A percentile compares a stretch with the other conserved stretches of the same genome.
phyloP scores from a whole-genome alignment of 805 yeast genomes.

The Diddensiella transvaalensis region DNA sequence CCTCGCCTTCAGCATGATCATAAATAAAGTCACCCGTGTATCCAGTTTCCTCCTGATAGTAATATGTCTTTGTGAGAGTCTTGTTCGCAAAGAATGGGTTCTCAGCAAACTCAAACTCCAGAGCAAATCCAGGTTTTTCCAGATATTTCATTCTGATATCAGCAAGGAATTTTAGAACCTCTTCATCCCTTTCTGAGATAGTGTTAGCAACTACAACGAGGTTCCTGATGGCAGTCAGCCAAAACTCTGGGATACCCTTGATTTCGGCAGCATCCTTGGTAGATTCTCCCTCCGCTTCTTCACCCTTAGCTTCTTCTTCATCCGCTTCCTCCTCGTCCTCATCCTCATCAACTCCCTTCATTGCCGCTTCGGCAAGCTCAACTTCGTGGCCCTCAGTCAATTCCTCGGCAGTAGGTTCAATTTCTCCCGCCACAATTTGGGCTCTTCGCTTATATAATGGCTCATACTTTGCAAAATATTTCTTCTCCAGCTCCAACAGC shows the following conservation, averaged over 20 bases:
- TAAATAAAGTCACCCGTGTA: constrained; percentile 95
- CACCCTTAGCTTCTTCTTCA: constrained; percentile 36
- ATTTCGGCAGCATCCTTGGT: constrained; percentile 44
- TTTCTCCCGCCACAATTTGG: constrained; percentile 64
- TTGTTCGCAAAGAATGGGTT: constrained; percentile 77
- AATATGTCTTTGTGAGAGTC: constrained; percentile 77
- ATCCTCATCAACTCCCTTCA: constrained; percentile 41
- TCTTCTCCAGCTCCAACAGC: constrained; percentile 78
- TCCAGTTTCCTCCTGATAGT: constrained; percentile 89
- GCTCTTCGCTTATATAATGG: constrained; percentile 76
- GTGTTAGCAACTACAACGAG: constrained; percentile 75
- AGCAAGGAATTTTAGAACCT: constrained; percentile 62
- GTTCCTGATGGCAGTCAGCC: constrained; percentile 94
- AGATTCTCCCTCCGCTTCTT: constrained; percentile 41
- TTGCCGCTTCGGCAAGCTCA: constrained; percentile 50
- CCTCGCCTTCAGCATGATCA: constrained; percentile 92
- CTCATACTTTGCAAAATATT: constrained; percentile 64
- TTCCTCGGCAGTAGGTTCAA: constrained; percentile 77
- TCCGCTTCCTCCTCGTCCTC: constrained; percentile 41
- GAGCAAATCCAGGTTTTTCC: constrained; percentile 78
- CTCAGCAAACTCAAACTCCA: constrained; percentile 72
- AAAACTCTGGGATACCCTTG: constrained; percentile 87
- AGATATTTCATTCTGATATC: constrained; percentile 79
- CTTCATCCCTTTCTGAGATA: constrained; percentile 86
- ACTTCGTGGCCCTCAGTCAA: constrained; percentile 72